Evolutionary conservation across 768 basidiomycete genomes (phyloP), one percentile per base, ranked within the genome.

Genomic region (Auricularia cornea): DNA sequence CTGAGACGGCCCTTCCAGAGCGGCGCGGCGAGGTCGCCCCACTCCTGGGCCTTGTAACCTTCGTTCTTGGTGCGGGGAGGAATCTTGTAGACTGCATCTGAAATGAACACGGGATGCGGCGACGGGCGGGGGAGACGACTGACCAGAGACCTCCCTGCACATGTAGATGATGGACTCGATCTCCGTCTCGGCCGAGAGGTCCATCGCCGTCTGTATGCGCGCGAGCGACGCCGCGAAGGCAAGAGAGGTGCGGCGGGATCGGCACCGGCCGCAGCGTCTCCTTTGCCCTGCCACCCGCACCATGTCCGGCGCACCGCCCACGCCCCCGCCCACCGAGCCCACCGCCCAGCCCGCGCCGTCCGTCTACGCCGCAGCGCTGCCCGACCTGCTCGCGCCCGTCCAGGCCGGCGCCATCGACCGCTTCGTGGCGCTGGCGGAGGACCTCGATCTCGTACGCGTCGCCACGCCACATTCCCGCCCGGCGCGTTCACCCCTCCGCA

Each of bases 1-100:
- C 93, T 84, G 67, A 98, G 76, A 51, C 94, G 82, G 20, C 94
- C 94, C 72, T 95, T 95, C 94, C 94, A 98, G 28, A 98, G 75
- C 3, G 92, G 92, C 62, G 81, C 70, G 20, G 82, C 82, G 48
- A 95, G 83, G 74, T 94, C 89, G 18, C 94, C 92, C 94, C 94
- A 98, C 67, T 94, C 91, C 62, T 87, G 88, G 12, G 94, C 94
- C 61, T 92, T 88, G 76, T 96, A 89, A 10, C 94, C 94, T 71
- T 94, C 90, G 69, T 93, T 90, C 41, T 81, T 82, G 70, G 84
- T 92, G 70, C 94, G 78, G 57, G 94, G 86, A 2, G 94, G 94
- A 57, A 97, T 92, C 78, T 88, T 92, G 80, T 88, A 96, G 40
- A 96, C 94, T 95, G 60, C 41, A 65, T 65, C 64, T 26, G 18